Evolutionary conservation across 257 asterid species (phyloP), one percentile per base, ranked within the genome.

Genomic region (Knoxia roxburghii): DNA sequence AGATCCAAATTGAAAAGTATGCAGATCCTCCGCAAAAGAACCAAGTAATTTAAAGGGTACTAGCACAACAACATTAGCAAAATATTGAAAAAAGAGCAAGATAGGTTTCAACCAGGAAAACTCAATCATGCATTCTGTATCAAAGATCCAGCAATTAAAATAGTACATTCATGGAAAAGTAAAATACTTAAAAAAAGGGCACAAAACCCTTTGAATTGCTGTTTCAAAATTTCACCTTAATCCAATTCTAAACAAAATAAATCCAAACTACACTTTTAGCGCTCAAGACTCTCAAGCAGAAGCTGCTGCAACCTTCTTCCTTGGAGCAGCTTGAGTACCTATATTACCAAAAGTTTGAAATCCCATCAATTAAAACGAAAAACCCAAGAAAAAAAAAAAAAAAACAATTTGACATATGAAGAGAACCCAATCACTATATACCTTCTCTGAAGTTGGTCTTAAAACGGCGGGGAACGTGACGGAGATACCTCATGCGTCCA

Each of bases 361-460:
- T 49, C 13, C 20, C 46, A 61, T 40, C 4, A 43, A 56, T n/a
- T 26, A 30, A 50, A 11, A 17, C 12, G 64, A 72, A 50, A n/a
- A 30, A 10, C 73, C 65, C 15, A 2, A 23, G 37, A 65, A n/a
- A n/a, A 62, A 58, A 73, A 20, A 32, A 18, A 49, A 4, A 7
- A 45, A 46, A 69, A 40, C 5, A 21, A 24, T 55, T 15, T 23
- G 8, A 54, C 41, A 40, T 0, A 24, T 12, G 4, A 35, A 11
- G 14, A 0, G 18, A 51, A 5, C 11, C n/a, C 40, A 18, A 11
- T 21, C 7, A 30, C 3, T 4, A 15, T 7, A 18, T 71, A 82
- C 93, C 97, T 87, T 89, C 95, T 81, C 95, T 85, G 77, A 89
- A 87, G 71, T 81, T 81, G 64, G 95, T 85, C 87, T 87, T 87